A percentile compares a stretch with the other conserved stretches of the same genome.
phyloP scores from a whole-genome alignment of 257 asterid species.

The Solanum chilense region DNA sequence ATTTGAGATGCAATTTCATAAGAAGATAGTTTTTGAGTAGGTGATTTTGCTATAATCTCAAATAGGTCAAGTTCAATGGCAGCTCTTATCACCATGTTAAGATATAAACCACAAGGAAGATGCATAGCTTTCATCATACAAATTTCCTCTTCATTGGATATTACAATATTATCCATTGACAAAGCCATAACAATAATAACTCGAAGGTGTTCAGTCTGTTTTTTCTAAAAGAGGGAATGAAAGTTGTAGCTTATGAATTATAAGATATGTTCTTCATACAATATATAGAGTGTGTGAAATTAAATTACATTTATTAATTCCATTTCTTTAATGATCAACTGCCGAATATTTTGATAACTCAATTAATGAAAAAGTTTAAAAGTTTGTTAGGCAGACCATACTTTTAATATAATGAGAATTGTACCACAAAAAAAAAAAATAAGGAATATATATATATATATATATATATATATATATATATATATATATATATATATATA shows the following conservation, averaged over 20 bases:
- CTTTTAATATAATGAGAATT: no score
- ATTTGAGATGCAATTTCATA: not conserved
- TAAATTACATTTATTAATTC: not conserved
- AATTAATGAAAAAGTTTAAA: not conserved
- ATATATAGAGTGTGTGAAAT: not conserved
- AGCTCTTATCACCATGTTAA: not conserved
- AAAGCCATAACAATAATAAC: not conserved
- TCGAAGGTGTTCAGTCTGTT: not conserved
- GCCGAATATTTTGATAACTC: not conserved
- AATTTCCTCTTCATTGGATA: not conserved
- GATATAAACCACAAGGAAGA: not conserved
- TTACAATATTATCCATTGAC: not conserved
- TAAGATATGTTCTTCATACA: not conserved
- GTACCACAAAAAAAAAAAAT: no score
- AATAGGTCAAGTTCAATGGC: conserved; percentile 11
- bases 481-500: no score
- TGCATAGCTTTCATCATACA: not conserved
- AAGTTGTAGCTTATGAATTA: not conserved
- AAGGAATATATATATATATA: no score
- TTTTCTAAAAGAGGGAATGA: not conserved
- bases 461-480: no score
- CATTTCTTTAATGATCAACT: not conserved
- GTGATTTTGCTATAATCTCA: not conserved
- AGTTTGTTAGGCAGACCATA: not conserved
- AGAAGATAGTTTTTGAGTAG: not conserved